A percentile compares a stretch with the other conserved stretches of the same genome.
Conservation (phyloP, 2,329 filamentous ascomycete species). For the Amauroascus verrucosus region DNA sequence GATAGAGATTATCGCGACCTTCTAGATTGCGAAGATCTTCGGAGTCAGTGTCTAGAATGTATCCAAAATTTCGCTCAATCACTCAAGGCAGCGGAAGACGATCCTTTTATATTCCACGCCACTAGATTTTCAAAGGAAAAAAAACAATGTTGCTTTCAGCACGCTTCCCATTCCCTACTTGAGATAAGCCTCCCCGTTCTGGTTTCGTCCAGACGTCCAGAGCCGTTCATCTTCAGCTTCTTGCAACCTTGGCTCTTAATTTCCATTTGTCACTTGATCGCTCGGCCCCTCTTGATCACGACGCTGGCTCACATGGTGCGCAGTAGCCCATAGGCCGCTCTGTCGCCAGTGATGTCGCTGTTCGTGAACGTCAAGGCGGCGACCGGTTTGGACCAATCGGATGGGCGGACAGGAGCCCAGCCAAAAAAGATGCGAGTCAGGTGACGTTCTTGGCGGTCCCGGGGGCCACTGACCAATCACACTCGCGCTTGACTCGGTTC, state of each 20-base stretch:
- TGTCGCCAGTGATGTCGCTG: background rate
- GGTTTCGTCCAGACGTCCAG: background rate
- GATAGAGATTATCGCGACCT: background rate
- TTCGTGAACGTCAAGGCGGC: background rate
- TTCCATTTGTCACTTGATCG: slow-evolving; percentile 1
- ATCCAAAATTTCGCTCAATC: background rate
- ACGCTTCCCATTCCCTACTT: background rate
- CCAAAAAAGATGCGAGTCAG: background rate
- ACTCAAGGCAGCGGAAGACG: background rate
- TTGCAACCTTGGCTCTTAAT: background rate
- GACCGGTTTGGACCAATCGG: background rate
- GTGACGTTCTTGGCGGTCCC: background rate
- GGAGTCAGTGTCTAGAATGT: background rate
- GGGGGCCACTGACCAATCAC: background rate
- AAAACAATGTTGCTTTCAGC: background rate
- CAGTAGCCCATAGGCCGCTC: background rate
- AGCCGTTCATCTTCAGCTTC: background rate
- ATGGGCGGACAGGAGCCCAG: background rate
- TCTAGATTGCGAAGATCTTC: background rate
- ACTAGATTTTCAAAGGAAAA: background rate
- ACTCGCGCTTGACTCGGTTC: background rate
- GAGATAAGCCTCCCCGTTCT: background rate
- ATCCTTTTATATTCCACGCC: background rate
- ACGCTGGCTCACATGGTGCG: slow-evolving; percentile 1
- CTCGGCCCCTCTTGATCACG: background rate